Evolutionary conservation across 2,329 filamentous ascomycete genomes (phyloP), one percentile per base, ranked within the genome.

Genomic region (Penicillium sp.): DNA sequence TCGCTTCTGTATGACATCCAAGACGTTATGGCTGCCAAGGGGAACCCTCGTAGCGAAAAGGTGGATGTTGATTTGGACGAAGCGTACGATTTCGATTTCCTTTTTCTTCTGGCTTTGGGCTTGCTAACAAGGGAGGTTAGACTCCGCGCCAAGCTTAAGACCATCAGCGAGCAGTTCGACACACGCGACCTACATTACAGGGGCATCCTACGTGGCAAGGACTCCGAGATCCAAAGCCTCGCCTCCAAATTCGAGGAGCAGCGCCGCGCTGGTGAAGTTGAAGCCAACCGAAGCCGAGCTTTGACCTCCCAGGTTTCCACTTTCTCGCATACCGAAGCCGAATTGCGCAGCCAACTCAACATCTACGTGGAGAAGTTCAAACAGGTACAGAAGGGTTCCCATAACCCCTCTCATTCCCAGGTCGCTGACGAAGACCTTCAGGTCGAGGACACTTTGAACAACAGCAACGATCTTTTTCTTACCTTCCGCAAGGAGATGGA

Each of bases 321-420:
- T 2, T 97, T 97, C 73, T 94, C 91, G 35, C 94, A 96, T 75
- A 97, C 93, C 10, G 94, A 99, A 76, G 88, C 90, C 16, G 93
- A 97, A 75, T 82, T 99, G 53, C 82, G 94, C 57, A 95, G 90
- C 67, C 94, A 99, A 75, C 85, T 99, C 67, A 97, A 97, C 73
- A 93, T 97, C 66, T 99, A 99, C 68, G 93, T 97, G 26, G 94
- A 99, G 73, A 99, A 97, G 78, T 97, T 97, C 78, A 97, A 97
- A 80, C 94, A 99, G 89, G 93, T 96, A 84, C 75, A 83, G 74
- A 14, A 22, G n/a, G 8, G 37, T 25, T 44, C 19, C 31, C 28
- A 49, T 36, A 17, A 31, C 60, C 56, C 61, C 59, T 58, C 53
- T 58, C 26, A 41, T 38, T 42, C n/a, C 50, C 61, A 55, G 60